Evolutionary conservation across 805 yeast species (phyloP).

Genomic region (Yamadazyma phyllophila): DNA sequence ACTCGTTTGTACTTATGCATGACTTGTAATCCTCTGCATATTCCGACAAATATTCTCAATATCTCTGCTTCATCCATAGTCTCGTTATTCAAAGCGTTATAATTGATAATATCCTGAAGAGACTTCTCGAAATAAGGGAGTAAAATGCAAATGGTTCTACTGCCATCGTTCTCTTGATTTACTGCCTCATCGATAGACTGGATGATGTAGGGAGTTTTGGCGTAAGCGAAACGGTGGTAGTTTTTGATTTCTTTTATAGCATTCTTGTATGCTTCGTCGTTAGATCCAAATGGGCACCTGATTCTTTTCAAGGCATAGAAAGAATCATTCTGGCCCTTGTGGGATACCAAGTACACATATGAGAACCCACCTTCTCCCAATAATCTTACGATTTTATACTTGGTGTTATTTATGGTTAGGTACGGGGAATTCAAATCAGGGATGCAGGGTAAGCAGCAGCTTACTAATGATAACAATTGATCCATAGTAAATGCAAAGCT

Average conservation of each 20-base stretch:
- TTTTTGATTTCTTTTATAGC: constrained; percentile 79
- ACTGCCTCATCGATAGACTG: constrained; percentile 69
- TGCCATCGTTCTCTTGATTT: constrained; percentile 73
- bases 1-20: constrained; percentile 62
- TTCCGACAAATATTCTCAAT: constrained; percentile 58
- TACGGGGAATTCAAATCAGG: constrained; percentile 49
- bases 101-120: constrained; percentile 75
- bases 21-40: constrained; percentile 70
- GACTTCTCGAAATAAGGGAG: constrained; percentile 75
- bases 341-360: constrained; percentile 74
- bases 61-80: constrained; percentile 63
- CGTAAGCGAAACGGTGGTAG: constrained; percentile 61
- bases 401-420: constrained; percentile 58
- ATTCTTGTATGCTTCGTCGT: constrained; percentile 53
- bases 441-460: constrained; percentile 45
- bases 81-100: constrained; percentile 53
- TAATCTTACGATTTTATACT: constrained; percentile 63
- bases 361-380: constrained; percentile 91
- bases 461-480: constrained; percentile 17
- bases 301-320: constrained; percentile 79
- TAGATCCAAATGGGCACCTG: constrained; percentile 82
- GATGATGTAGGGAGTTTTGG: constrained; percentile 62
- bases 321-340: constrained; percentile 37
- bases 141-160: constrained; percentile 72
- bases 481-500: constrained; percentile 18